phyloP scores from a whole-genome alignment of 768 basidiomycete species.

The Pulveroboletus sp. region DNA sequence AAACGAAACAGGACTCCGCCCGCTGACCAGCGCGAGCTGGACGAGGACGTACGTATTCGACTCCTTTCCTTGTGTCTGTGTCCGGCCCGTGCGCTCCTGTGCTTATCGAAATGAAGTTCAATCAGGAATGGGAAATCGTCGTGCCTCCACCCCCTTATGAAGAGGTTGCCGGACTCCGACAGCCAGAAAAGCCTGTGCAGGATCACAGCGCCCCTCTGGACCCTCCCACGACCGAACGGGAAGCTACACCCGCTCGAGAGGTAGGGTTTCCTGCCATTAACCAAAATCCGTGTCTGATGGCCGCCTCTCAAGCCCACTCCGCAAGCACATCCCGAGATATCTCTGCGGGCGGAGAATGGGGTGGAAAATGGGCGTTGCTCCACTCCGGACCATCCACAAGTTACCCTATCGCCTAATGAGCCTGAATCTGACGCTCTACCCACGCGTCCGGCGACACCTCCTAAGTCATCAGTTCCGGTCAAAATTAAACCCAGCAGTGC shows the following conservation, averaged over 20 bases:
- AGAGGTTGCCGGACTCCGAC: conserved; percentile 11
- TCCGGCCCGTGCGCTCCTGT: conserved; percentile 5
- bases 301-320: conserved; percentile 12
- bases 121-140: conserved; percentile 33
- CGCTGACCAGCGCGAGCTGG: conserved; percentile 24
- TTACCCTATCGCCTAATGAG: conserved; percentile 3
- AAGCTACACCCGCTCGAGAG: conserved; percentile 8
- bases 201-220: conserved; percentile 7
- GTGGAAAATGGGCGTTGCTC: conserved; percentile 5
- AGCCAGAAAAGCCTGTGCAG: conserved; percentile 7
- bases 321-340: background rate
- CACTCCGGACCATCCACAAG: conserved; percentile 9
- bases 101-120: conserved; percentile 21
- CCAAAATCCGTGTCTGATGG: conserved; percentile 7
- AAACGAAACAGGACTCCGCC: conserved; percentile 44
- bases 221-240: background rate
- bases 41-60: conserved; percentile 25
- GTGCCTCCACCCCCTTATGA: conserved; percentile 31
- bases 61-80: background rate
- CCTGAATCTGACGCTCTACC: conserved; percentile 10
- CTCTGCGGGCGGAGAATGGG: conserved; percentile 12
- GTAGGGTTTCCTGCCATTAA: conserved; percentile 9
- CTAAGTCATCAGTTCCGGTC: conserved; percentile 7
- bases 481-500: conserved; percentile 20
- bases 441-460: conserved; percentile 11